Percentiles rank a stretch among this genome's conserved stretches.
Conservation (phyloP, 2,329 filamentous ascomycete genomes). For the Dothistroma septosporum region DNA sequence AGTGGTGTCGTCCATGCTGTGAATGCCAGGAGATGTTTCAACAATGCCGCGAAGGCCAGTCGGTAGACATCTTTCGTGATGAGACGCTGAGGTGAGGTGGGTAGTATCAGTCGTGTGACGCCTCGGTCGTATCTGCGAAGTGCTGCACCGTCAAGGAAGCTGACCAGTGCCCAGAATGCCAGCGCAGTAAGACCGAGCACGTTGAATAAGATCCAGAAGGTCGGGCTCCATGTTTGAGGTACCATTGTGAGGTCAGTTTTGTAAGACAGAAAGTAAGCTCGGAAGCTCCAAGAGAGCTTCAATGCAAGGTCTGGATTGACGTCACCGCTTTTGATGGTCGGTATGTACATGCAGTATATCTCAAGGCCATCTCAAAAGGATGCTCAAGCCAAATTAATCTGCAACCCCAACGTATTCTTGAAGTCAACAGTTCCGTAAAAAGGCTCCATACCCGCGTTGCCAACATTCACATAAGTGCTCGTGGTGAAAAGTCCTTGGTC, state of each 20-base stretch:
- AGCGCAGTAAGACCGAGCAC: neutral
- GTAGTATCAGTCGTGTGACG: neutral
- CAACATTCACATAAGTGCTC: constrained; percentile 43
- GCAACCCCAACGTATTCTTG: constrained; percentile 15
- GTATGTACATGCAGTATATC: neutral
- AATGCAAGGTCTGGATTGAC: neutral
- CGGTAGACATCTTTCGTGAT: neutral
- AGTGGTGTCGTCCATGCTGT: neutral
- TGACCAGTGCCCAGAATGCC: neutral
- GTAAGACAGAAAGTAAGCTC: neutral
- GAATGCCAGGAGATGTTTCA: neutral
- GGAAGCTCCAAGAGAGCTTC: neutral
- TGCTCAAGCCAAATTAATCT: constrained; percentile 12
- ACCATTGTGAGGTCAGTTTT: neutral
- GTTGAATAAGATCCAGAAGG: neutral
- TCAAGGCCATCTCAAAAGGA: neutral
- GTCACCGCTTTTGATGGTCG: neutral
- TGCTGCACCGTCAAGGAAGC: neutral
- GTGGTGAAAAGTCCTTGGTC: constrained; percentile 37
- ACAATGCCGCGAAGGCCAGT: neutral
- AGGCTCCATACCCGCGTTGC: constrained; percentile 38
- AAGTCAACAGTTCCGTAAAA: constrained; percentile 22
- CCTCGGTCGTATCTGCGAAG: neutral
- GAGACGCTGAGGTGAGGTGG: neutral
- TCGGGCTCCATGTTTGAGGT: neutral